These are phyloP conservation scores for Cladosporium sp. DNA, from an alignment of 2,329 filamentous ascomycete species.

Conservation along the genomic window DNA sequence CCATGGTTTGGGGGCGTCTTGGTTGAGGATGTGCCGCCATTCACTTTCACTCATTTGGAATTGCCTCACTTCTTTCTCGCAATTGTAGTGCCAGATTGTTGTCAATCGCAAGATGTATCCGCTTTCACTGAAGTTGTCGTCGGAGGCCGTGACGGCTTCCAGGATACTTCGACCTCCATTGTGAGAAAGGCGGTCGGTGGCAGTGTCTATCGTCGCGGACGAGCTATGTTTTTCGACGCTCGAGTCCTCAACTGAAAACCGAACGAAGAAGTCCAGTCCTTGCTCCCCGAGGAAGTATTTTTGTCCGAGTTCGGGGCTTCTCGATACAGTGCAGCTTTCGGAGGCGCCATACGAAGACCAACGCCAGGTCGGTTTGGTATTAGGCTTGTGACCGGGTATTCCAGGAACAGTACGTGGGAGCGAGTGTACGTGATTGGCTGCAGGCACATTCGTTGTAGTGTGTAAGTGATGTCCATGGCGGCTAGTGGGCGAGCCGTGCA, in stretches of 20 bases:
- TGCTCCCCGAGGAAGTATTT: constrained; percentile 1
- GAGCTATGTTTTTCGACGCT: neutral
- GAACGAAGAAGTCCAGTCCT: neutral
- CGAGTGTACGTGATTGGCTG: neutral
- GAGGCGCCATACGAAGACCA: neutral
- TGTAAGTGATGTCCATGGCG: neutral
- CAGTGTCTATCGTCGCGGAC: neutral
- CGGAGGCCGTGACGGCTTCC: neutral
- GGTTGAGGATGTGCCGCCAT: neutral
- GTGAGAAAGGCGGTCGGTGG: neutral
- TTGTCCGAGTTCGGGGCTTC: neutral
- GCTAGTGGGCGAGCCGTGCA: neutral
- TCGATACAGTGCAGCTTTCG: constrained; percentile 2
- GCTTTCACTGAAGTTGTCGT: neutral
- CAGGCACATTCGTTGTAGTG: neutral
- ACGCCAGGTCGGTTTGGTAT: neutral
- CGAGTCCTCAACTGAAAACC: neutral
- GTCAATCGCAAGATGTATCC: neutral
- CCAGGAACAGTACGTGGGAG: neutral
- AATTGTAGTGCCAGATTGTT: neutral
- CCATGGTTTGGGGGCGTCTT: neutral
- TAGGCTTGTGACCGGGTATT: neutral
- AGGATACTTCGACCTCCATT: neutral
- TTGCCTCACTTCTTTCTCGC: neutral
- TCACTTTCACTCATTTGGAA: neutral